Conservation (phyloP, 2,329 filamentous ascomycete genomes). For the Neonectria coccinea region DNA sequence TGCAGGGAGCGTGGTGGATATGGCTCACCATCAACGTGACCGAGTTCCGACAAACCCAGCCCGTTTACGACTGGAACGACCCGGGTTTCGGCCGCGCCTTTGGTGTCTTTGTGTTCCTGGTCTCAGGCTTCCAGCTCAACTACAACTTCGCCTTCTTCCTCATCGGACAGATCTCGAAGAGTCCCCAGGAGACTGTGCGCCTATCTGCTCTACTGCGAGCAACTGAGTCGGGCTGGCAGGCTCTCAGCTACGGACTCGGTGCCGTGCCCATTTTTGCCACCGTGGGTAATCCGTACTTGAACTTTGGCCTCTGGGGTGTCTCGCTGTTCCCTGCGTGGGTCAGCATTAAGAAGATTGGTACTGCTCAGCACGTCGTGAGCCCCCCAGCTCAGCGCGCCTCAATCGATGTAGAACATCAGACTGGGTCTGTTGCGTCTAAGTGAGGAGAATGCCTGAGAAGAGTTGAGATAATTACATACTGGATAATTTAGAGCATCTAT, state of each 20-base stretch:
- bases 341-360: constrained; percentile 50
- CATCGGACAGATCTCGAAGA: constrained; percentile 69
- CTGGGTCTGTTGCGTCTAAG: not conserved
- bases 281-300: constrained; percentile 73
- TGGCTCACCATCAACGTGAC: constrained; percentile 75
- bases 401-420: not conserved
- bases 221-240: constrained; percentile 76
- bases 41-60: constrained; percentile 64
- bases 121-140: constrained; percentile 76
- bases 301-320: constrained; percentile 73
- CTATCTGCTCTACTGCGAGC: constrained; percentile 73
- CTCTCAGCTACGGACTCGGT: constrained; percentile 74
- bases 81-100: constrained; percentile 73
- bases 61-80: constrained; percentile 73
- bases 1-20: constrained; percentile 76
- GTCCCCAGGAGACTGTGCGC: constrained; percentile 71
- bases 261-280: constrained; percentile 70
- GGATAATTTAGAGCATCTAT: too few relatives aligned
- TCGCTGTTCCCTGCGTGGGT: constrained; percentile 73
- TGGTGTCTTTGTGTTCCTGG: constrained; percentile 72
- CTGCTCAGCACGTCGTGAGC: not conserved
- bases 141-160: constrained; percentile 79
- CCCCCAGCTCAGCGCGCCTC: not conserved
- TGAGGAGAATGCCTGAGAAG: not conserved
- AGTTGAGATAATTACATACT: too few relatives aligned